A percentile compares a stretch with the other conserved stretches of the same genome.
Conservation (phyloP, 495 filamentous ascomycete species). For the Chaetomium tenue region DNA sequence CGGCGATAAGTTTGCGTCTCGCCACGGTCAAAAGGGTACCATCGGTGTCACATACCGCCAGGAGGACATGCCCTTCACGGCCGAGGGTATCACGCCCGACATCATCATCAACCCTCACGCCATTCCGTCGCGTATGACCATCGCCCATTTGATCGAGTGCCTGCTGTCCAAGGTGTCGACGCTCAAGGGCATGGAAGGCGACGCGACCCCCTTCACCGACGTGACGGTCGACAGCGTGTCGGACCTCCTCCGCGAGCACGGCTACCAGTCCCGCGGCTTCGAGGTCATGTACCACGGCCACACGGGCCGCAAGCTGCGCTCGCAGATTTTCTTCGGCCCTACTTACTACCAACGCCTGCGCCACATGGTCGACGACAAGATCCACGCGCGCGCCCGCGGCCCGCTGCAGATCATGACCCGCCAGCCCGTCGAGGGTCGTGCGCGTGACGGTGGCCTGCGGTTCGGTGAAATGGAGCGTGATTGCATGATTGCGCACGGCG, state of each 20-base stretch:
- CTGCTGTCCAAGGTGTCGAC: constrained; percentile 92
- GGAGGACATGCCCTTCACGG: constrained; percentile 98
- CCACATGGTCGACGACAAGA: constrained; percentile 99
- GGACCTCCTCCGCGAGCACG: constrained; percentile 79
- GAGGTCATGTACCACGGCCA: constrained; percentile 99
- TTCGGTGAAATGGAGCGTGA: constrained; percentile 99
- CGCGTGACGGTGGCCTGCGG: constrained; percentile 93
- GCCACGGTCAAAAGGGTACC: constrained; percentile 98
- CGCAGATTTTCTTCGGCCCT: constrained; percentile 94
- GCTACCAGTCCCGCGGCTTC: constrained; percentile 95
- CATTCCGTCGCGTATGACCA: constrained; percentile 99
- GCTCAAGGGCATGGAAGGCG: constrained; percentile 87
- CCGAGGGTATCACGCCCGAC: constrained; percentile 87
- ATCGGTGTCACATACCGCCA: constrained; percentile 97
- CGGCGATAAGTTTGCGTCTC: constrained; percentile 98
- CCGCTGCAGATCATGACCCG: constrained; percentile 96
- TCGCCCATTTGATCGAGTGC: constrained; percentile 99
- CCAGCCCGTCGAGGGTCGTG: constrained; percentile 98
- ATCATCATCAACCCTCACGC: constrained; percentile 99
- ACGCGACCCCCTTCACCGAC: constrained; percentile 97
- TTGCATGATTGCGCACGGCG: constrained; percentile 99
- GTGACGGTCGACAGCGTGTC: constrained; percentile 96
- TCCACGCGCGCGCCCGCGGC: constrained; percentile 92
- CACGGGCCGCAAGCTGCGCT: constrained; percentile 85
- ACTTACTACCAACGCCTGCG: constrained; percentile 99